Conservation (phyloP, 352 stramenopile species). For the Pythium oligandrum region DNA sequence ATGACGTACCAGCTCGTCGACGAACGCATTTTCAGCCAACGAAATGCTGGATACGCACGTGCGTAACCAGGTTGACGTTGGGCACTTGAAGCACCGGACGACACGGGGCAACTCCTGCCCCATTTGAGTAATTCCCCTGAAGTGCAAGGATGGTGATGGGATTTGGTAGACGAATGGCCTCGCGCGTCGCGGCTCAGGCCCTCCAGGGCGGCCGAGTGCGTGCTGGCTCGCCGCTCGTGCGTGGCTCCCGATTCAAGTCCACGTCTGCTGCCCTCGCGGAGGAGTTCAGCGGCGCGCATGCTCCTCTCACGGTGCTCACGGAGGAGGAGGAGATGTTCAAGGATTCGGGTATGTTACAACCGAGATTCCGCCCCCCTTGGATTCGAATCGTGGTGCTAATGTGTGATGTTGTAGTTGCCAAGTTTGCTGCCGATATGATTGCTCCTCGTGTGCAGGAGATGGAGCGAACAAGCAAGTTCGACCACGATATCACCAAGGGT, state of each 20-base stretch:
- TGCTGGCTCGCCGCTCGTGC: background rate
- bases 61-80: too few species aligned
- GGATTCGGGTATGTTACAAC: conserved; percentile 48
- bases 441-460: conserved; percentile 89
- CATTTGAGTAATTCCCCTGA: too few species aligned
- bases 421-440: conserved; percentile 85
- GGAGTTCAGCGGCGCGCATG: background rate
- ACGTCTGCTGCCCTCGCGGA: background rate
- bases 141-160: conserved; percentile 9
- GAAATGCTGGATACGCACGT: too few species aligned
- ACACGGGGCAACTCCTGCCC: too few species aligned
- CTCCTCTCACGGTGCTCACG: conserved; percentile 60
- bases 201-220: background rate
- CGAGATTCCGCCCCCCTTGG: too few species aligned
- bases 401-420: conserved; percentile 36
- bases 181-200: conserved; percentile 8
- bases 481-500: conserved; percentile 85
- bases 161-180: conserved; percentile 11
- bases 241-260: conserved; percentile 12
- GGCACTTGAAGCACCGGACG: too few species aligned
- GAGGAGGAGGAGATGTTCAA: conserved; percentile 83
- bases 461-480: conserved; percentile 89
- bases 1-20: too few species aligned
- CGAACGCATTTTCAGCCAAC: too few species aligned
- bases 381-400: background rate